A percentile compares a stretch with the other conserved stretches of the same genome.
Evolutionary conservation across 1,284 basidiomycete genomes (phyloP).

Genomic region (Ustilago curta): DNA sequence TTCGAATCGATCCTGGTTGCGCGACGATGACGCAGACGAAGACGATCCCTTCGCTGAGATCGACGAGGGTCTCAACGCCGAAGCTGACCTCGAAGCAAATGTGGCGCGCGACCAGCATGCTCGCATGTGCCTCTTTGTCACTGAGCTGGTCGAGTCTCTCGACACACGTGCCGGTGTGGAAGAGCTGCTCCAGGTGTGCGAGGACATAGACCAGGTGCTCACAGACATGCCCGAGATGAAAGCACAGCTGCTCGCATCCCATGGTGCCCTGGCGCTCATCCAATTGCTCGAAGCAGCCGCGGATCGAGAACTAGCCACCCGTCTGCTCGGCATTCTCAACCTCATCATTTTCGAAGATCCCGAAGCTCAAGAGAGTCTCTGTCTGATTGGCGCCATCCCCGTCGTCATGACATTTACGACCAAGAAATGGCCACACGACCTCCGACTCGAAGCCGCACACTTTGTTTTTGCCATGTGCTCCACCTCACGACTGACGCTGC

Average conservation of each 20-base stretch:
- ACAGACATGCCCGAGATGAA: constrained; percentile 89
- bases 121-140: constrained; percentile 81
- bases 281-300: constrained; percentile 86
- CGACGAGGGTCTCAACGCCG: constrained; percentile 57
- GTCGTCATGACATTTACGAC: constrained; percentile 81
- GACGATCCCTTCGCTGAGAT: constrained; percentile 63
- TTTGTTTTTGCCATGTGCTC: constrained; percentile 93
- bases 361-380: constrained; percentile 91
- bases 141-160: constrained; percentile 85
- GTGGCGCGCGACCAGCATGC: constrained; percentile 72
- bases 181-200: constrained; percentile 83
- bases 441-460: constrained; percentile 91
- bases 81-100: constrained; percentile 63
- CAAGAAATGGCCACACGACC: constrained; percentile 92
- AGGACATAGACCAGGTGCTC: constrained; percentile 85
- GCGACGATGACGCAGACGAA: constrained; percentile 57
- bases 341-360: constrained; percentile 85
- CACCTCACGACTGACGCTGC: constrained; percentile 83
- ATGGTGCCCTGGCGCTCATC: constrained; percentile 92
- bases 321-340: constrained; percentile 89
- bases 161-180: constrained; percentile 83
- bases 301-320: constrained; percentile 84
- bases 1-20: constrained; percentile 59
- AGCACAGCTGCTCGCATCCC: constrained; percentile 85
- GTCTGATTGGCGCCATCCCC: constrained; percentile 78